These are phyloP conservation scores for Dichotomocladium elegans DNA, from an alignment of 371 early-diverging fungal genomes.

Conservation along the genomic window DNA sequence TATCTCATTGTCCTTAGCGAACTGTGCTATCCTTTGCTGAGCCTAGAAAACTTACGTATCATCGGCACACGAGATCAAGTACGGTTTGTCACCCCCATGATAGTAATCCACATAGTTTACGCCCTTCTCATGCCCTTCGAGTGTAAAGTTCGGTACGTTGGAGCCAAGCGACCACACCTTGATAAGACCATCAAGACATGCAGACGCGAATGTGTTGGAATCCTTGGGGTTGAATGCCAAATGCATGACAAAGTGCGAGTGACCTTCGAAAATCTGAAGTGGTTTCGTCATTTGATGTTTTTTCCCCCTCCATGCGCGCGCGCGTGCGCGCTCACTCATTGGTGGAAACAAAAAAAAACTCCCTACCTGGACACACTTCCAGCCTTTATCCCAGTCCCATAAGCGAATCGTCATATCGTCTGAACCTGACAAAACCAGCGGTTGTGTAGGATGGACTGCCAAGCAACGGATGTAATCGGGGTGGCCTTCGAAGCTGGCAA, in stretches of 20 bases:
- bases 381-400: constrained; percentile 99
- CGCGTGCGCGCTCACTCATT: no score
- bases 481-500: constrained; percentile 96
- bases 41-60: constrained; percentile 57
- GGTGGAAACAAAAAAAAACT: no score
- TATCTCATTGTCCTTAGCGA: no score
- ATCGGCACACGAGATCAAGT: constrained; percentile 89
- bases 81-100: constrained; percentile 93
- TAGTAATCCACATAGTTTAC: constrained; percentile 95
- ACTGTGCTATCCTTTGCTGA: no score
- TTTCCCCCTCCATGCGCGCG: no score
- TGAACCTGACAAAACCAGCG: constrained; percentile 89
- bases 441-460: constrained; percentile 94
- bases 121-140: constrained; percentile 93
- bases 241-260: constrained; percentile 96
- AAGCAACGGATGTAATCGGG: constrained; percentile 97
- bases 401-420: constrained; percentile 99
- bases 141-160: constrained; percentile 84
- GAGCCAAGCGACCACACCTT: constrained; percentile 91
- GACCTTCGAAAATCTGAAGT: constrained; percentile 93
- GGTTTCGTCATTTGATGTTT: no score
- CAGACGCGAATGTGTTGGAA: constrained; percentile 94
- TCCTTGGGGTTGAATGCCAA: constrained; percentile 97
- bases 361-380: constrained; percentile 89
- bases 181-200: constrained; percentile 87